Evolutionary conservation across 1,139 yeast species (phyloP).

Genomic region (Maudiozyma humilis): DNA sequence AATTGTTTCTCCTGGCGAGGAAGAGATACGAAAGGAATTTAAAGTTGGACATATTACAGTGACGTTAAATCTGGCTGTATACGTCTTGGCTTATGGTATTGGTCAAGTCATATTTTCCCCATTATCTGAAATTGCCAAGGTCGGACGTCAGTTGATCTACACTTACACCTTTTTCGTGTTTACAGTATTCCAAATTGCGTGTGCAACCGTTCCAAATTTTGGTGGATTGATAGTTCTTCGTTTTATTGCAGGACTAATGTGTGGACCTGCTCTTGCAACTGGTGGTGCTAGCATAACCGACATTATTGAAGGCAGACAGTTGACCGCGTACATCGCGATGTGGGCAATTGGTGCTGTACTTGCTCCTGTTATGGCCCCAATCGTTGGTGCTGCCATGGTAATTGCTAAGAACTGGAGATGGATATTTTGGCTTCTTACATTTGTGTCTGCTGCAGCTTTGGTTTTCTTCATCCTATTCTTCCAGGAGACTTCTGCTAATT

Average conservation of each 20-base stretch:
- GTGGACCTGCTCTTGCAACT: constrained; percentile 52
- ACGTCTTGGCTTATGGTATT: constrained; percentile 47
- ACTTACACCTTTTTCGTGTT: constrained; percentile 45
- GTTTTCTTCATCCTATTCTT: constrained; percentile 34
- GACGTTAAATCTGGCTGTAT: constrained; percentile 16
- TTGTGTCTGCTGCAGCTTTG: constrained; percentile 35
- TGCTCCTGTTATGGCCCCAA: constrained; percentile 63
- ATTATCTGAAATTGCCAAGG: constrained; percentile 41
- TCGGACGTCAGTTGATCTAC: constrained; percentile 52
- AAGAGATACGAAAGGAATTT: constrained; percentile 14
- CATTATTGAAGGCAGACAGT: constrained; percentile 38
- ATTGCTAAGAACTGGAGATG: constrained; percentile 41
- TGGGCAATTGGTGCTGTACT: constrained; percentile 48
- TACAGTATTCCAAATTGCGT: constrained; percentile 51
- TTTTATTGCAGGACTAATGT: constrained; percentile 46
- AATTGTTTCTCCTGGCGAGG: constrained; percentile 48
- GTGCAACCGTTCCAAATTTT: constrained; percentile 49
- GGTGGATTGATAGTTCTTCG: constrained; percentile 45
- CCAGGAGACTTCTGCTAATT: constrained; percentile 46
- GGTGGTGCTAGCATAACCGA: constrained; percentile 55
- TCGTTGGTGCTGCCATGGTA: constrained; percentile 45
- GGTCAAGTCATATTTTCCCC: constrained; percentile 53
- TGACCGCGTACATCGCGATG: constrained; percentile 38
- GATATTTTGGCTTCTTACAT: constrained; percentile 39
- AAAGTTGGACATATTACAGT: constrained; percentile 20